These are phyloP conservation scores for Lepraria neglecta DNA, from an alignment of 495 filamentous ascomycete genomes.

Conservation along the genomic window DNA sequence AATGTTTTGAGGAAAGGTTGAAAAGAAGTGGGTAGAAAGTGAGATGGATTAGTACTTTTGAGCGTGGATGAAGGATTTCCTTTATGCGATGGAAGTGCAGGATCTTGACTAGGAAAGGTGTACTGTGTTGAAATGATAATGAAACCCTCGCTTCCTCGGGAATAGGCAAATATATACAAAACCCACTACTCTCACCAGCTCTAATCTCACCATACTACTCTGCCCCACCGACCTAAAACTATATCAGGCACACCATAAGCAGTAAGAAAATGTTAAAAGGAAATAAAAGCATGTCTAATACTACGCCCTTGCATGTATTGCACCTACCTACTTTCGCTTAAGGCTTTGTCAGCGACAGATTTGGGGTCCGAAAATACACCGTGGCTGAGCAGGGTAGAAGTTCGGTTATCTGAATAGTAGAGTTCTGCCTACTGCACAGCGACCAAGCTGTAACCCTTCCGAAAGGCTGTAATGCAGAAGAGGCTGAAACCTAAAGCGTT, in stretches of 20 bases:
- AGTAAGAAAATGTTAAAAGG: not conserved
- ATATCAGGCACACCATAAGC: not conserved
- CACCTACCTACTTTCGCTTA: not conserved
- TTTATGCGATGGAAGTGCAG: no score
- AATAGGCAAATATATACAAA: not conserved
- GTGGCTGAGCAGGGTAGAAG: not conserved
- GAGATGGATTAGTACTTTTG: no score
- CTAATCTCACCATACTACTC: not conserved
- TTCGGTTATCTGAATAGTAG: no score
- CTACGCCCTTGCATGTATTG: not conserved
- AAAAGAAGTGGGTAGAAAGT: not conserved
- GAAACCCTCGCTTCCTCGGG: no score
- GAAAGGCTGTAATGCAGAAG: no score
- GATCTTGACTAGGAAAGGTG: no score
- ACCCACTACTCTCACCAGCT: not conserved
- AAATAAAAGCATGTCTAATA: not conserved
- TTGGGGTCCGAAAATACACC: not conserved
- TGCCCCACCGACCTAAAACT: not conserved
- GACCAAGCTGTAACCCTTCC: no score
- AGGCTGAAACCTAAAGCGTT: no score
- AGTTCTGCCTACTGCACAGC: no score
- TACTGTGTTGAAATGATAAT: no score
- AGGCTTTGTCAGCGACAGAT: not conserved
- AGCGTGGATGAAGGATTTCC: no score
- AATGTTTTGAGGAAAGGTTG: not conserved